Percentiles rank a stretch among this genome's conserved stretches.
Conservation (phyloP, 2,329 filamentous ascomycete genomes). For the Stagonosporopsis tanaceti region DNA sequence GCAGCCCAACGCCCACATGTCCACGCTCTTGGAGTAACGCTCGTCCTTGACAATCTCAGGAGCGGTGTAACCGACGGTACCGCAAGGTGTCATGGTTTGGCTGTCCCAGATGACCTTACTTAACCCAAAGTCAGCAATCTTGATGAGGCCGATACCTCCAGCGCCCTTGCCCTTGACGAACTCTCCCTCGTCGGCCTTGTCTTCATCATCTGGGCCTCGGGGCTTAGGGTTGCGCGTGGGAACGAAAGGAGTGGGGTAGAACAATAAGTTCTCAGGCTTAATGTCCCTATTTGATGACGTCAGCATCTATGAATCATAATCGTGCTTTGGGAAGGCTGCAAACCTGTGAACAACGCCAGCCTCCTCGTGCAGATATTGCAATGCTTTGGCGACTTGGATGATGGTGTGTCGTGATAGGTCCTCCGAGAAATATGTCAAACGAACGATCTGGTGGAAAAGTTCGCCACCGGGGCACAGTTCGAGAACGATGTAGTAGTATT, state of each 20-base stretch:
- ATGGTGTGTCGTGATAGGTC: constrained; percentile 95
- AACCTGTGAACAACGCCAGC: constrained; percentile 97
- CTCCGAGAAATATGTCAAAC: constrained; percentile 98
- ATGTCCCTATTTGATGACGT: constrained; percentile 75
- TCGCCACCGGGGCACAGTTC: constrained; percentile 95
- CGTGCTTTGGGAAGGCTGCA: constrained; percentile 42
- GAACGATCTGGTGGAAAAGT: constrained; percentile 97
- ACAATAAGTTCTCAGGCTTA: constrained; percentile 96
- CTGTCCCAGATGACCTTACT: constrained; percentile 99
- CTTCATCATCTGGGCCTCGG: constrained; percentile 86
- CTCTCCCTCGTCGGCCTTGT: constrained; percentile 96
- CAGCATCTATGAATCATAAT: constrained; percentile 34
- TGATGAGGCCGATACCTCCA: constrained; percentile 92
- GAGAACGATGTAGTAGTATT: constrained; percentile 97
- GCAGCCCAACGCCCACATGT: constrained; percentile 99
- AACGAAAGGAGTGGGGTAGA: constrained; percentile 83
- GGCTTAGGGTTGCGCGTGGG: constrained; percentile 83
- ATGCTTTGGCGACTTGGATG: constrained; percentile 88
- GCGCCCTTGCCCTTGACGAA: constrained; percentile 82
- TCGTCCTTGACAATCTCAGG: constrained; percentile 99
- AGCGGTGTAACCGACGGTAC: constrained; percentile 96
- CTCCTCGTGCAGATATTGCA: constrained; percentile 93
- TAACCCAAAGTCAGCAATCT: constrained; percentile 96
- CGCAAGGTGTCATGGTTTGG: constrained; percentile 98
- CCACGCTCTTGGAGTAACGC: constrained; percentile 96